Evolutionary conservation across 768 basidiomycete genomes (phyloP).

Genomic region (Bullera alba): DNA sequence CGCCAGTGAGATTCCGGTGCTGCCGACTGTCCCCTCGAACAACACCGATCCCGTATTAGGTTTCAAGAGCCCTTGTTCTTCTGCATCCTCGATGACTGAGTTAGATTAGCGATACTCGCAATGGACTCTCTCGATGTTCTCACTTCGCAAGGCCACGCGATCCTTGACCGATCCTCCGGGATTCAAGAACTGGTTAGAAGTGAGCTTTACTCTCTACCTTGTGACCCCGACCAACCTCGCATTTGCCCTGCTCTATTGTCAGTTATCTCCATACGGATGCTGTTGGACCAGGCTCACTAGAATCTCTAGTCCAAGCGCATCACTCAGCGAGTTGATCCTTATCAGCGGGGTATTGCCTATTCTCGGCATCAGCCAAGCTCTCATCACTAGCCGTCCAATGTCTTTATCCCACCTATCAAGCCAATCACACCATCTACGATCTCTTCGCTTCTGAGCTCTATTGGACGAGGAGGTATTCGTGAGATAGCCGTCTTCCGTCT

Average conservation of each 20-base stretch:
- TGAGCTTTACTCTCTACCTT: background rate
- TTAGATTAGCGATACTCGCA: background rate
- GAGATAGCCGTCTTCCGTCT: slow-evolving; percentile 45
- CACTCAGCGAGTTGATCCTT: slow-evolving; percentile 81
- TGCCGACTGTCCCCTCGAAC: slow-evolving; percentile 88
- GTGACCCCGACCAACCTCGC: slow-evolving; percentile 58
- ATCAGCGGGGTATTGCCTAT: slow-evolving; percentile 90
- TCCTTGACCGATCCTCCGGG: slow-evolving; percentile 98
- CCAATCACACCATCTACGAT: slow-evolving; percentile 73
- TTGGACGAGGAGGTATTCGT: slow-evolving; percentile 36
- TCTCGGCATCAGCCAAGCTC: background rate
- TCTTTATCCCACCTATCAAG: slow-evolving; percentile 59
- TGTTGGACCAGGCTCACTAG: slow-evolving; percentile 48
- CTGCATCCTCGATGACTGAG: slow-evolving; percentile 89
- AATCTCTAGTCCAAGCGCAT: slow-evolving; percentile 86
- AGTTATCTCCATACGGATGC: background rate
- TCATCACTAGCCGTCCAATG: background rate
- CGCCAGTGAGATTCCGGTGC: slow-evolving; percentile 76
- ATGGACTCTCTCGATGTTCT: slow-evolving; percentile 26
- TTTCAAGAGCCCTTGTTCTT: slow-evolving; percentile 67
- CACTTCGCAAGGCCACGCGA: slow-evolving; percentile 87
- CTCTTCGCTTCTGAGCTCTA: slow-evolving; percentile 58
- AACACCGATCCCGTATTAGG: slow-evolving; percentile 86
- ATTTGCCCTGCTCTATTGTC: slow-evolving; percentile 60
- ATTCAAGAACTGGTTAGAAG: slow-evolving; percentile 69